Conservation (phyloP, 2,329 filamentous ascomycete genomes). For the Ascochyta koolunga region DNA sequence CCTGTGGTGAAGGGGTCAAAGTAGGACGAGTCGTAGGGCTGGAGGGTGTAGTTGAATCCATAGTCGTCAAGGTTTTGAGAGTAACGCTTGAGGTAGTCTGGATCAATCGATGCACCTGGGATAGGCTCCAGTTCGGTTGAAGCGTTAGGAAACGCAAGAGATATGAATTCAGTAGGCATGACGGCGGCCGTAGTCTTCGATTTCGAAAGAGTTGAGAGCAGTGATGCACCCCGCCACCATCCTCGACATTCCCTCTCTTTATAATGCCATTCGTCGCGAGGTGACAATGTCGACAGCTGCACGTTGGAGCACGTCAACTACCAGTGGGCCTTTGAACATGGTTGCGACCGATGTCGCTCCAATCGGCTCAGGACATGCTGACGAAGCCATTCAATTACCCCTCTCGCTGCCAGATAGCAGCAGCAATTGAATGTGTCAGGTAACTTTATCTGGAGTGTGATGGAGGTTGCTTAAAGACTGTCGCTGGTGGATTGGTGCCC, state of each 20-base stretch:
- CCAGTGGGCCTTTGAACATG: slow-evolving; percentile 12
- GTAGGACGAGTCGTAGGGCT: slow-evolving; percentile 63
- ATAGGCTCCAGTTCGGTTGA: slow-evolving; percentile 63
- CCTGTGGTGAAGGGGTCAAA: slow-evolving; percentile 66
- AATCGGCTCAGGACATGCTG: slow-evolving; percentile 9
- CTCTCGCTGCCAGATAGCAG: not conserved
- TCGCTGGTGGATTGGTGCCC: slow-evolving; percentile 3
- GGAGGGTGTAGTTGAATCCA: slow-evolving; percentile 66
- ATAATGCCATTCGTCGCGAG: not conserved
- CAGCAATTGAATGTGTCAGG: slow-evolving; percentile 7
- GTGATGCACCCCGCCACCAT: not conserved
- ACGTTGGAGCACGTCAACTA: slow-evolving; percentile 14
- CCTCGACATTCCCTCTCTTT: slow-evolving; percentile 5
- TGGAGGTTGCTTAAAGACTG: not conserved
- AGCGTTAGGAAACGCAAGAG: slow-evolving; percentile 62
- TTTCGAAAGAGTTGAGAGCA: not conserved
- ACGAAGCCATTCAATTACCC: slow-evolving; percentile 4
- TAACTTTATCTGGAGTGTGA: not conserved
- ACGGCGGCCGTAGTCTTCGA: not conserved
- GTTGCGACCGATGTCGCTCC: slow-evolving; percentile 9
- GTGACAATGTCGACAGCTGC: slow-evolving; percentile 15
- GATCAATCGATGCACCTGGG: slow-evolving; percentile 59
- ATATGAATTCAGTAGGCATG: slow-evolving; percentile 60
- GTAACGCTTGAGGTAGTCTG: slow-evolving; percentile 63
- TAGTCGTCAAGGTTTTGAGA: slow-evolving; percentile 65